Base-by-base conservation (phyloP, 1,139 yeast species). In the Yamadazyma siamensis region DNA sequence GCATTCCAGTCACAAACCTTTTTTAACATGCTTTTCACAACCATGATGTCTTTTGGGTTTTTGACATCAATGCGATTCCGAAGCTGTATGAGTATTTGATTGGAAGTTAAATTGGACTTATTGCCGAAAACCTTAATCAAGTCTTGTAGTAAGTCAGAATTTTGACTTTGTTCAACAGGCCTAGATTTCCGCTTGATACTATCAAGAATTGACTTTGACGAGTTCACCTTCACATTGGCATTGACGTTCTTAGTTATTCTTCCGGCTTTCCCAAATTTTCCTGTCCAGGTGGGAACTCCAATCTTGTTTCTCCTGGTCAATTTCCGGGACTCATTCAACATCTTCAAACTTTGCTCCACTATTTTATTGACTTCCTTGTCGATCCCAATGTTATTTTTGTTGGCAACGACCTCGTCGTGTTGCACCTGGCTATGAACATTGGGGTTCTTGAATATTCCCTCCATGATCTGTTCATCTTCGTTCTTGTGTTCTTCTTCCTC, bases 251-350 rank as follows among this genome's bases (percentile, higher is more conserved):
- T 4, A 67, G 46, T 54, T 58, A 55, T 55, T 69, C 20, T 35
- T 2, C 96, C 96, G 0, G 96, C 95, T 14, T 65, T 56, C 0
- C 98, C 98, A 62, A 82, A 87, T 44, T 75, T 75, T 0, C 98
- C 98, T 0, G 98, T 91, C 95, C 96, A 91, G 0, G 98, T 91
- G 0, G 96, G 97, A 0, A 84, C 80, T 4, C 95, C 95, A 17
- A 88, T 66, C 20, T 73, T 75, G 15, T 77, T 77, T 38, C 67
- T 71, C 31, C 86, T 68, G 0, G 95, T 76, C 17, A 65, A 60
- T 34, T 64, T 72, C 29, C 95, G 60, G 0, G 96, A 86, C 36
- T 73, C 72, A 35, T 77, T 68, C 36, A 91, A 59, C 0, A 89
- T 88, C 13, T 70, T 69, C 0, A 89, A 79, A 0, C 97, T 96